These are phyloP conservation scores for Solanum gandarillasii DNA, from an alignment of 257 asterid genomes.

Conservation along the genomic window DNA sequence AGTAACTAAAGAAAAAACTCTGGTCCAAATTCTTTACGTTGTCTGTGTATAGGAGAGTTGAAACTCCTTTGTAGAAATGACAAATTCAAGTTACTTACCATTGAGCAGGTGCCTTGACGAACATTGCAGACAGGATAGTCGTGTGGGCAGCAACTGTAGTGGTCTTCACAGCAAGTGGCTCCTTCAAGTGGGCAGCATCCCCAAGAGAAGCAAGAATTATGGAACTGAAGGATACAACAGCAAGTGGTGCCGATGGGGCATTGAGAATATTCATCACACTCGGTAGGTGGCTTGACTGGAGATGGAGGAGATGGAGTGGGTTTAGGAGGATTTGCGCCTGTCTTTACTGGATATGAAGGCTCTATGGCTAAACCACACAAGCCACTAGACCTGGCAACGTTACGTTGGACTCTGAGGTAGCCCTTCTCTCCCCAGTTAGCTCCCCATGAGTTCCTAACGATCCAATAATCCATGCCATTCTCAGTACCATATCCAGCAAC, in stretches of 20 bases:
- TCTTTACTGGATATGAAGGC: conserved; percentile 48
- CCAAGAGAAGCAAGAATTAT: conserved; percentile 38
- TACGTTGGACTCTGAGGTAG: conserved; percentile 39
- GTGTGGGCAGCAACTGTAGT: conserved; percentile 59
- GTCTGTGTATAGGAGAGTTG: not conserved
- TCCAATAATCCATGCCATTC: conserved; percentile 44
- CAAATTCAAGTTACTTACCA: conserved; percentile 13
- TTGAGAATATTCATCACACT: conserved; percentile 29
- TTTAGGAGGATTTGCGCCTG: conserved; percentile 40
- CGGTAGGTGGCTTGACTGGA: conserved; percentile 29
- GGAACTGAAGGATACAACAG: conserved; percentile 38
- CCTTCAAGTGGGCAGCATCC: conserved; percentile 65
- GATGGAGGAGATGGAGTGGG: conserved; percentile 61
- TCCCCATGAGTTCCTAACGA: conserved; percentile 51
- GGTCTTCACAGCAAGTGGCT: conserved; percentile 59
- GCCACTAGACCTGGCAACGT: conserved; percentile 18
- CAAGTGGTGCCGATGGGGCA: conserved; percentile 48
- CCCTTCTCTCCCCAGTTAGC: conserved; percentile 49
- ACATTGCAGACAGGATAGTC: conserved; percentile 51
- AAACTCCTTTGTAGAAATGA: too few relatives aligned
- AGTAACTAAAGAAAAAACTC: not conserved
- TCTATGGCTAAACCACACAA: conserved; percentile 47
- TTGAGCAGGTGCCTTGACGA: conserved; percentile 36
- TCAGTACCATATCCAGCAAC: conserved; percentile 42
- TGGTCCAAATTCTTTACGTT: not conserved